Evolutionary conservation across 306 rosid genomes (phyloP).

Genomic region (Boehmeria nivea): DNA sequence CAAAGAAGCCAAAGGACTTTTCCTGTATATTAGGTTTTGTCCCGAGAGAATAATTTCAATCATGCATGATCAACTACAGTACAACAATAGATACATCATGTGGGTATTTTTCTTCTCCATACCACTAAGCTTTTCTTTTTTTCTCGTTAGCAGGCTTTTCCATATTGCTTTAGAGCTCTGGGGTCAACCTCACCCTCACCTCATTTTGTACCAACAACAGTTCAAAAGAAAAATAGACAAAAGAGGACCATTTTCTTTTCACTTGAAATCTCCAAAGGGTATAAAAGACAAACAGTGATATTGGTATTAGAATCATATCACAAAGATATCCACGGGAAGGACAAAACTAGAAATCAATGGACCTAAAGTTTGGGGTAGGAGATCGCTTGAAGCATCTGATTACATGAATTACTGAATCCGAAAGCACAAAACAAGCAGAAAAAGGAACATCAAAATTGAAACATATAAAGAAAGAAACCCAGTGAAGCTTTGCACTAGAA

Average conservation of each 20-base stretch:
- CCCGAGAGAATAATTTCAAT: constrained; percentile 34
- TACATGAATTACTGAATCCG: no score
- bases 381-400: neutral
- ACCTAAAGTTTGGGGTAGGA: no score
- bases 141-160: constrained; percentile 19
- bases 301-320: constrained; percentile 7
- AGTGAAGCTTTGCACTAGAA: neutral
- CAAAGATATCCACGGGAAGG: constrained; percentile 10
- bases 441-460: no score
- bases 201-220: constrained; percentile 13
- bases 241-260: no score
- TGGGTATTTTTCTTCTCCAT: constrained; percentile 15
- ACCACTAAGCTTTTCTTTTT: constrained; percentile 27
- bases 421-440: no score
- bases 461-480: neutral
- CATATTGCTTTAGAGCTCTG: constrained; percentile 16
- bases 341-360: no score
- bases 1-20: constrained; percentile 39
- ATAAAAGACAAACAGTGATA: constrained; percentile 14
- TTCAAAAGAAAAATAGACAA: no score
- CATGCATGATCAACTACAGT: constrained; percentile 37
- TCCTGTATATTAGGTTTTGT: constrained; percentile 33
- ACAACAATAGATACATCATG: constrained; percentile 28
- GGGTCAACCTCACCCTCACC: constrained; percentile 25
- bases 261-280: no score